A percentile compares a stretch with the other conserved stretches of the same genome.
phyloP scores from a whole-genome alignment of 371 early-diverging fungal species.

The Mortierella sp. region DNA sequence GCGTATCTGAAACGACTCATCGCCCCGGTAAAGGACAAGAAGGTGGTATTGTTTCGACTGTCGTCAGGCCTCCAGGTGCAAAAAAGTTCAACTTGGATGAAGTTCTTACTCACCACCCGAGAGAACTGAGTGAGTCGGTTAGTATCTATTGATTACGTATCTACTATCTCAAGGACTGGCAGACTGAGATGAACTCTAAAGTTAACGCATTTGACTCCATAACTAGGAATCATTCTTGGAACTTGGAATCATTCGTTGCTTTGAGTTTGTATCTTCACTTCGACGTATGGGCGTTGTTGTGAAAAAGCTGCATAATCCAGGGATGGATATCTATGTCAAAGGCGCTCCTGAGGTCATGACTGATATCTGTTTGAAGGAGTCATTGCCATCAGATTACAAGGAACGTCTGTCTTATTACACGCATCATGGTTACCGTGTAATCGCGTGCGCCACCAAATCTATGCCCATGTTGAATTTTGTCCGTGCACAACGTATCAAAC shows the following conservation, averaged over 20 bases:
- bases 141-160: not conserved
- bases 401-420: conserved; percentile 86
- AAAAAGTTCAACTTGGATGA: conserved; percentile 60
- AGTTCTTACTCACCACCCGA: conserved; percentile 24
- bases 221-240: conserved; percentile 65
- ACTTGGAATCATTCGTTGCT: conserved; percentile 92
- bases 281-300: conserved; percentile 97
- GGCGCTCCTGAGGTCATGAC: conserved; percentile 97
- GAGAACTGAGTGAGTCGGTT: conserved; percentile 32
- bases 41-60: conserved; percentile 80
- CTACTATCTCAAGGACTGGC: not conserved
- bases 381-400: conserved; percentile 88
- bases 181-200: not conserved
- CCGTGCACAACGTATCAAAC: conserved; percentile 83
- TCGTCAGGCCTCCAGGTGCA: conserved; percentile 88
- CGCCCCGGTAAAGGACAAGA: conserved; percentile 5
- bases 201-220: not conserved
- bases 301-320: conserved; percentile 73
- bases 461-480: conserved; percentile 80
- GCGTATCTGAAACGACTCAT: conserved; percentile 19
- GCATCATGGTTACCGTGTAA: conserved; percentile 96
- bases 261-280: conserved; percentile 95
- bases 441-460: conserved; percentile 89
- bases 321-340: conserved; percentile 93
- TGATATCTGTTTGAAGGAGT: conserved; percentile 84